A percentile compares a stretch with the other conserved stretches of the same genome.
phyloP scores from a whole-genome alignment of 2,329 filamentous ascomycete species.

The Alternaria incomplexa region DNA sequence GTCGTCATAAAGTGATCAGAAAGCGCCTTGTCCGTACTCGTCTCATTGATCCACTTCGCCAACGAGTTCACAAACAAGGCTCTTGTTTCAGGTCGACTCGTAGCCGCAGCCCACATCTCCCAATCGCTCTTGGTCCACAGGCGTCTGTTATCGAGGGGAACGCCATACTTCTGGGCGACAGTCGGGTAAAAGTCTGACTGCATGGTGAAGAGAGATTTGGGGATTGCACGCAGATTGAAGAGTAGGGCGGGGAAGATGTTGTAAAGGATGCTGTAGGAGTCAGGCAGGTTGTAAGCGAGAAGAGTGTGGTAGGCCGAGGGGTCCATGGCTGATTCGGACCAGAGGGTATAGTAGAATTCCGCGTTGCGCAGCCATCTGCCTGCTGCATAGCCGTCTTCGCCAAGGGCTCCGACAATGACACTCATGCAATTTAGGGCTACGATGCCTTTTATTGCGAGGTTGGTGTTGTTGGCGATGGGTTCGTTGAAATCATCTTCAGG shows the following conservation, averaged over 20 bases:
- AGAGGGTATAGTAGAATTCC: background rate
- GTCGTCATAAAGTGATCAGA: background rate
- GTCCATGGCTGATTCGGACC: background rate
- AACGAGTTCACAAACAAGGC: background rate
- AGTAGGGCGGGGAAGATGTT: background rate
- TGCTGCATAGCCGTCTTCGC: background rate
- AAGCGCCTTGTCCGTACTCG: background rate
- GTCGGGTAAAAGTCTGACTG: background rate
- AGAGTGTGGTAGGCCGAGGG: background rate
- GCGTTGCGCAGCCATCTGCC: background rate
- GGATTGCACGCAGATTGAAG: background rate
- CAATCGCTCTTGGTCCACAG: background rate
- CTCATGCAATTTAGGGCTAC: background rate
- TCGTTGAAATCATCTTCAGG: background rate
- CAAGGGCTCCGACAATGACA: background rate
- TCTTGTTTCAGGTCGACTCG: background rate
- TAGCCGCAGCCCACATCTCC: background rate
- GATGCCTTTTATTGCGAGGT: background rate
- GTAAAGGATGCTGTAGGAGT: background rate
- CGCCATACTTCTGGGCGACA: background rate
- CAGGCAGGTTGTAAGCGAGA: background rate
- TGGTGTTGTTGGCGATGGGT: background rate
- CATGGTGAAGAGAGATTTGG: background rate
- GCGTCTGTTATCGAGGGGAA: background rate
- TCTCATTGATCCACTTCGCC: background rate